phyloP scores from a whole-genome alignment of 331 rosid genomes.

The Rhamnella rubrinervis region DNA sequence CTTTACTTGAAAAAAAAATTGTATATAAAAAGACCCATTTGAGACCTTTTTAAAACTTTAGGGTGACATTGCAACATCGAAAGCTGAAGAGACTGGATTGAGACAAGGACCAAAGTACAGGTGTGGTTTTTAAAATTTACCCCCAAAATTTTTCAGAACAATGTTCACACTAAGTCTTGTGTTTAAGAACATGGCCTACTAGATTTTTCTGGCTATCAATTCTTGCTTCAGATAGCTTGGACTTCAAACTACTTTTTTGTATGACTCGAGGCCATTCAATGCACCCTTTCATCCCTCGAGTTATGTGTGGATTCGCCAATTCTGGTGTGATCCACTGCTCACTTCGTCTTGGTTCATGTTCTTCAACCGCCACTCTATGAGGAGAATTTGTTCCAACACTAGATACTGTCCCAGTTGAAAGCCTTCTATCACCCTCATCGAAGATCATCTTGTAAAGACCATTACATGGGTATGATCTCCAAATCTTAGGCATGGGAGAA shows the following conservation, averaged over 20 bases:
- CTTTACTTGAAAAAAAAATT: too few relatives aligned
- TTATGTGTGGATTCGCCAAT: slow-evolving; percentile 52
- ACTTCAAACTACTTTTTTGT: slow-evolving; percentile 32
- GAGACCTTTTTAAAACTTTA: too few relatives aligned
- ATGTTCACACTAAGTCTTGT: slow-evolving; percentile 22
- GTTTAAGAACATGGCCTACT: slow-evolving; percentile 47
- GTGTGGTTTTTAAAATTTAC: too few relatives aligned
- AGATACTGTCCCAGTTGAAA: slow-evolving; percentile 19
- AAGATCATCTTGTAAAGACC: slow-evolving; percentile 3
- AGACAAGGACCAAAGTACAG: too few relatives aligned
- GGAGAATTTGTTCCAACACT: slow-evolving; percentile 6
- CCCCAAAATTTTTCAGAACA: not conserved
- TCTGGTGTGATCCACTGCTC: slow-evolving; percentile 16
- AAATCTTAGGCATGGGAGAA: slow-evolving; percentile 17
- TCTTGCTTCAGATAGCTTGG: slow-evolving; percentile 42
- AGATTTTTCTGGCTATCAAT: slow-evolving; percentile 53
- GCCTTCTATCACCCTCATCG: slow-evolving; percentile 16
- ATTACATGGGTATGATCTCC: slow-evolving; percentile 14
- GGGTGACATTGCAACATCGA: too few relatives aligned
- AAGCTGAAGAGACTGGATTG: too few relatives aligned
- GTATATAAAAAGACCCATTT: too few relatives aligned
- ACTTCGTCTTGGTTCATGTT: slow-evolving; percentile 10
- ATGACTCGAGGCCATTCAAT: slow-evolving; percentile 53
- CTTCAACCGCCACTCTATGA: slow-evolving; percentile 14
- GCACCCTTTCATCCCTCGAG: slow-evolving; percentile 61